Conservation (phyloP, 805 yeast genomes). For the Saccharomycopsis vini region DNA sequence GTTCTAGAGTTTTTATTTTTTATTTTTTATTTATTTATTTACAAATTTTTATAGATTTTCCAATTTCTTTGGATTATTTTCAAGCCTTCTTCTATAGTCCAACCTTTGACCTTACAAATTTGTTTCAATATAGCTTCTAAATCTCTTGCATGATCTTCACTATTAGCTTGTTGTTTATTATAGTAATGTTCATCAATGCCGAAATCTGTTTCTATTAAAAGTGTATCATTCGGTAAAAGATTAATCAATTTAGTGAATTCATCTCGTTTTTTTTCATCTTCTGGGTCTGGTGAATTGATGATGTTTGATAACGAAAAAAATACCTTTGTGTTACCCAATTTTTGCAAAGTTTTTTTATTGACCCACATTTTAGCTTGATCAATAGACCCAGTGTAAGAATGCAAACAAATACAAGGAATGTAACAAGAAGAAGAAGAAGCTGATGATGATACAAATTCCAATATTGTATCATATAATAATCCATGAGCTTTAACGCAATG, state of each 20-base stretch:
- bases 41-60: neutral
- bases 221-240: conserved; percentile 28
- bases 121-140: neutral
- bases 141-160: conserved; percentile 2
- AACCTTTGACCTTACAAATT: conserved; percentile 7
- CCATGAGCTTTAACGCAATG: conserved; percentile 86
- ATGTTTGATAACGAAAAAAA: conserved; percentile 47
- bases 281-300: conserved; percentile 25
- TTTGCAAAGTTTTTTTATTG: conserved; percentile 24
- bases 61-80: conserved; percentile 10
- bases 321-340: conserved; percentile 23
- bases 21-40: neutral
- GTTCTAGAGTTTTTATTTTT: too few species aligned
- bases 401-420: conserved; percentile 62
- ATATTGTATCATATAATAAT: conserved; percentile 38
- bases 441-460: conserved; percentile 12
- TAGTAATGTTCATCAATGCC: conserved; percentile 21
- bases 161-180: neutral
- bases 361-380: conserved; percentile 54
- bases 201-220: conserved; percentile 49
- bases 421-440: too few species aligned
- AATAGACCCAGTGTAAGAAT: conserved; percentile 77
- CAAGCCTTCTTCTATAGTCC: conserved; percentile 10
- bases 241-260: conserved; percentile 22
- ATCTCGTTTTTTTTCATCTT: conserved; percentile 24